Evolutionary conservation across 495 filamentous ascomycete genomes (phyloP).

Genomic region (Mytilinidion resinicola): DNA sequence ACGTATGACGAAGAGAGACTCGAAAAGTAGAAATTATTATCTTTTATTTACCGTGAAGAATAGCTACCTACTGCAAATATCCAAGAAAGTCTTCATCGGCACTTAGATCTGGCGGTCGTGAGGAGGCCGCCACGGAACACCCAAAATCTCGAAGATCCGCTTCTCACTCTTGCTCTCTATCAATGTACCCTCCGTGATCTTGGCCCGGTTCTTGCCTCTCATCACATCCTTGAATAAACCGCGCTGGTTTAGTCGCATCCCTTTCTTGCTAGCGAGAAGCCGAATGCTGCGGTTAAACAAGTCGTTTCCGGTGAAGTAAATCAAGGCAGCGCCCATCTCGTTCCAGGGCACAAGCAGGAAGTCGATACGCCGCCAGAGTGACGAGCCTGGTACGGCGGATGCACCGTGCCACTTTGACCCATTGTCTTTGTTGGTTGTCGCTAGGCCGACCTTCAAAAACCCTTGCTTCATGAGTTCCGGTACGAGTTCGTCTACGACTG

Average conservation of each 20-base stretch:
- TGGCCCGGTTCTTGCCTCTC: constrained; percentile 51
- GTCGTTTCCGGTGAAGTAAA: constrained; percentile 96
- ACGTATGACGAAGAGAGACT: too few species aligned
- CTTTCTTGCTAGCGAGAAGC: constrained; percentile 74
- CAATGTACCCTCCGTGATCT: constrained; percentile 65
- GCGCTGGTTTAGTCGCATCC: constrained; percentile 79
- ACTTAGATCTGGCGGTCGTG: constrained; percentile 48
- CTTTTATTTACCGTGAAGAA: too few species aligned
- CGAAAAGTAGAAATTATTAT: too few species aligned
- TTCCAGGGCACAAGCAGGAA: constrained; percentile 76
- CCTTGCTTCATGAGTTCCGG: constrained; percentile 50
- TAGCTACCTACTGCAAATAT: too few species aligned
- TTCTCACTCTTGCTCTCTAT: constrained; percentile 73
- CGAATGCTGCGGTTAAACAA: constrained; percentile 91
- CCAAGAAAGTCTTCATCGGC: too few species aligned
- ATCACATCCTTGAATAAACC: constrained; percentile 74
- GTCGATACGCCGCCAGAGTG: constrained; percentile 74
- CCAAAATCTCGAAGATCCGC: constrained; percentile 78
- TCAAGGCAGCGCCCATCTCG: constrained; percentile 78
- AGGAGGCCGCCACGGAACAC: constrained; percentile 82
- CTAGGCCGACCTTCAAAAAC: constrained; percentile 56
- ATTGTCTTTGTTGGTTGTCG: constrained; percentile 39
- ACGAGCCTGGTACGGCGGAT: constrained; percentile 52
- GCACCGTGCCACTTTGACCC: constrained; percentile 87
- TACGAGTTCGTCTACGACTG: constrained; percentile 61